These are phyloP conservation scores for Diaporthe humulicola DNA, from an alignment of 2,329 filamentous ascomycete genomes.

Conservation along the genomic window DNA sequence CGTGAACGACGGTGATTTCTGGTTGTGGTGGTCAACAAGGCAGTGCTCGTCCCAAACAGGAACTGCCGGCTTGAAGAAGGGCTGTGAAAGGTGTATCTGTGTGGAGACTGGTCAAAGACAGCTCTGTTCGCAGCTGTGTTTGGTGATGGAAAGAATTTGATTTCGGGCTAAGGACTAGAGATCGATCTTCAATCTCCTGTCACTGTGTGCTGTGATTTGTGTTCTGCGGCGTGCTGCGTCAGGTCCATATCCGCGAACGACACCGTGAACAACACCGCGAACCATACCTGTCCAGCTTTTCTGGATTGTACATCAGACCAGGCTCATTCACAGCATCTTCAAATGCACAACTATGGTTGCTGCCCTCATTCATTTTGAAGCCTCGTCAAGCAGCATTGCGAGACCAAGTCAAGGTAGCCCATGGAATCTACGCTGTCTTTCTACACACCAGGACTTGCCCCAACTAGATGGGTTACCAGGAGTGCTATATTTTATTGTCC, in stretches of 20 bases:
- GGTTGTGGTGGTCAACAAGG: not conserved
- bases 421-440: too few relatives aligned
- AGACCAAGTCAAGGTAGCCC: too few relatives aligned
- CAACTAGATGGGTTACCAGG: too few relatives aligned
- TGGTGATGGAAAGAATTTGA: not conserved
- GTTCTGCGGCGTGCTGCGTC: too few relatives aligned
- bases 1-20: not conserved
- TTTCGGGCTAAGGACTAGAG: not conserved
- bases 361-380: not conserved
- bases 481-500: too few relatives aligned
- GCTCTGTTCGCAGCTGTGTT: not conserved
- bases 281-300: not conserved
- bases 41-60: not conserved
- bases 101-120: not conserved
- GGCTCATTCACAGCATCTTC: not conserved
- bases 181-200: too few relatives aligned
- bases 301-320: not conserved
- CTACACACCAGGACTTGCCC: too few relatives aligned
- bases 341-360: not conserved
- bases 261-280: too few relatives aligned
- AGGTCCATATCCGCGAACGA: too few relatives aligned
- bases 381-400: not conserved
- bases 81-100: not conserved
- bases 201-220: too few relatives aligned
- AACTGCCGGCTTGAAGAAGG: not conserved